Percentiles rank a stretch among this genome's conserved stretches.
Conservation (phyloP, 2,329 filamentous ascomycete species). For the Lasiodiplodia sp. region DNA sequence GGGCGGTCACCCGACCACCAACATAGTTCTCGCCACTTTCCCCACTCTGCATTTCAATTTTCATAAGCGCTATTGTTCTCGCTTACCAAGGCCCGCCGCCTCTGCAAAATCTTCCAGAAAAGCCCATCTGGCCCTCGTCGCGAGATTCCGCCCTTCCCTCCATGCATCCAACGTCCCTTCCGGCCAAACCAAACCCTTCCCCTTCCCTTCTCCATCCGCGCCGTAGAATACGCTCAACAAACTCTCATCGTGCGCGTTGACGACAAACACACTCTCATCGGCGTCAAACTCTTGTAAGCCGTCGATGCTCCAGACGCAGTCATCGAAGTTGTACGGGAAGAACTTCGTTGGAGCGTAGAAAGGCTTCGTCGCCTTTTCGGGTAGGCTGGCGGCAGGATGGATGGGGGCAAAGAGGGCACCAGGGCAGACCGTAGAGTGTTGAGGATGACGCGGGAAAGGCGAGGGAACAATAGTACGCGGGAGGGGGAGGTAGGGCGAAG, state of each 20-base stretch:
- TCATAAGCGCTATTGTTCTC: too few relatives aligned
- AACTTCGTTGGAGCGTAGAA: neutral
- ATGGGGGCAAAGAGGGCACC: neutral
- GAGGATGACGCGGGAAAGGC: neutral
- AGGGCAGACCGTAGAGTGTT: neutral
- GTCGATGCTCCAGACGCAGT: slow-evolving; percentile 11
- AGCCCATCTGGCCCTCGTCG: neutral
- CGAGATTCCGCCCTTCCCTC: neutral
- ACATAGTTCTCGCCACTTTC: too few relatives aligned
- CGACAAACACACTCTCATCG: slow-evolving; percentile 24
- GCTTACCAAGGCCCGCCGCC: neutral
- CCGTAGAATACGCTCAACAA: neutral
- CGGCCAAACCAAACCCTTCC: neutral
- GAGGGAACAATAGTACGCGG: neutral
- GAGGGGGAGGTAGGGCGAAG: slow-evolving; percentile 15
- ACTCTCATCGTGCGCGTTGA: slow-evolving; percentile 30
- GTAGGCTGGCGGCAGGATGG: neutral
- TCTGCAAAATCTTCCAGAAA: neutral
- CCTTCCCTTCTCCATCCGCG: neutral
- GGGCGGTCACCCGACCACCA: too few relatives aligned
- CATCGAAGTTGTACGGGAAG: neutral
- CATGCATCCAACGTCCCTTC: neutral
- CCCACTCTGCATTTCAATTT: too few relatives aligned
- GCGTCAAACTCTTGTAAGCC: slow-evolving; percentile 25
- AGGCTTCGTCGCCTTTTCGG: neutral